These are phyloP conservation scores for Ormosia semicastrata DNA, from an alignment of 306 rosid genomes.

Conservation along the genomic window DNA sequence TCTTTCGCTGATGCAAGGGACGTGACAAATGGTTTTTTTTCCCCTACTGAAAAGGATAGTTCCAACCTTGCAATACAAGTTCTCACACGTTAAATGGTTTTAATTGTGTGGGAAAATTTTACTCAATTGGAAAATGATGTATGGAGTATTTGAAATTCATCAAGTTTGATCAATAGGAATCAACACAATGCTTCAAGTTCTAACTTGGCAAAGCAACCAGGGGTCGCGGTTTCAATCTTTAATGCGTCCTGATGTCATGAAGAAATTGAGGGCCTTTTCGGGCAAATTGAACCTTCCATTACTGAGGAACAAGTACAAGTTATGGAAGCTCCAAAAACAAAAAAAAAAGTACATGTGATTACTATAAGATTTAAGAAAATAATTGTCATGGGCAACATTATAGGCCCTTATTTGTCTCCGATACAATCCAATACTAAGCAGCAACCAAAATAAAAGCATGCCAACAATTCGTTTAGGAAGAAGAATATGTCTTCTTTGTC, in stretches of 20 bases:
- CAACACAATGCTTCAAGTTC: not conserved
- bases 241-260: not conserved
- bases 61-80: slow-evolving; percentile 10
- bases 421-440: not conserved
- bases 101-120: not conserved
- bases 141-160: not conserved
- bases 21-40: slow-evolving; percentile 1
- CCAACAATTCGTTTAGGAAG: not conserved
- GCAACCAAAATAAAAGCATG: not conserved
- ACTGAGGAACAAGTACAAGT: not conserved
- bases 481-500: not conserved
- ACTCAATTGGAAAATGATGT: not conserved
- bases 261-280: not conserved
- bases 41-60: slow-evolving; percentile 4
- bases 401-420: slow-evolving; percentile 28
- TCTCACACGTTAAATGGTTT: too few relatives aligned
- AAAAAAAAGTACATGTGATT: not conserved
- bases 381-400: slow-evolving; percentile 14
- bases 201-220: not conserved
- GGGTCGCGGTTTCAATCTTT: not conserved
- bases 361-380: not conserved
- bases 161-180: not conserved
- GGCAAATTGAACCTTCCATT: not conserved
- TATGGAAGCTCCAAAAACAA: not conserved
- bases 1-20: slow-evolving; percentile 24